Evolutionary conservation across 176 grass and related monocot genomes (phyloP).

Genomic region (Panicum miliaceum): DNA sequence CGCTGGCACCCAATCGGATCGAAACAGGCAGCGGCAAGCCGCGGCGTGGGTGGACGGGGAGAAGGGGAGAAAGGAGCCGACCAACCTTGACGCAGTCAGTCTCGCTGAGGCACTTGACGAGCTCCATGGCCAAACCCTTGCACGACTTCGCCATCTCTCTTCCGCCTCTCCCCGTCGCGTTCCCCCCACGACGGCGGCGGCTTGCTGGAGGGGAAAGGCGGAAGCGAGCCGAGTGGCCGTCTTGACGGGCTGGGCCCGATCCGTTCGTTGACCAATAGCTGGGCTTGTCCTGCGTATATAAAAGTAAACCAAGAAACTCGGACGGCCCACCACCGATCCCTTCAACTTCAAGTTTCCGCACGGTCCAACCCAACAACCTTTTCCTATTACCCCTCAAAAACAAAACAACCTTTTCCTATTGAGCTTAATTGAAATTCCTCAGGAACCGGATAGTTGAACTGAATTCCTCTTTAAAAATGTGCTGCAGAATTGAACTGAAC

Average conservation of each 20-base stretch:
- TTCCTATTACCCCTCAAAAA: no score
- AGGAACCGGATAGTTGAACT: not conserved
- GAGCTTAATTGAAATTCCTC: not conserved
- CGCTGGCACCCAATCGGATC: not conserved
- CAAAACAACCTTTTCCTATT: not conserved
- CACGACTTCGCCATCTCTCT: conserved; percentile 79
- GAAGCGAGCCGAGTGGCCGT: not conserved
- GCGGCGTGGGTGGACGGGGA: not conserved
- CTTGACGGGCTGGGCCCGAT: not conserved
- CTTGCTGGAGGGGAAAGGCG: conserved; percentile 16
- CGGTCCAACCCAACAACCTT: not conserved
- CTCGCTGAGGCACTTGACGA: conserved; percentile 96
- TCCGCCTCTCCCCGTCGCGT: not conserved
- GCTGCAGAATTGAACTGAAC: not conserved
- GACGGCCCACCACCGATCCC: not conserved
- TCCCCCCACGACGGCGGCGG: not conserved
- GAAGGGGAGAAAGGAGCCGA: not conserved
- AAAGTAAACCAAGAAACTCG: not conserved
- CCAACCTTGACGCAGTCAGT: conserved; percentile 86
- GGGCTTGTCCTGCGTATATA: not conserved
- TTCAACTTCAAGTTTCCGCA: not conserved
- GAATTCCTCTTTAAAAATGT: not conserved
- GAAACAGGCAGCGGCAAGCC: not conserved
- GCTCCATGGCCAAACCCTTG: conserved; percentile 96
- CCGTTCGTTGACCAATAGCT: not conserved